Percentiles rank a stretch among this genome's conserved stretches.
Evolutionary conservation across 169 alveolate species (phyloP).

Genomic region (Cryptosporidium parvum): DNA sequence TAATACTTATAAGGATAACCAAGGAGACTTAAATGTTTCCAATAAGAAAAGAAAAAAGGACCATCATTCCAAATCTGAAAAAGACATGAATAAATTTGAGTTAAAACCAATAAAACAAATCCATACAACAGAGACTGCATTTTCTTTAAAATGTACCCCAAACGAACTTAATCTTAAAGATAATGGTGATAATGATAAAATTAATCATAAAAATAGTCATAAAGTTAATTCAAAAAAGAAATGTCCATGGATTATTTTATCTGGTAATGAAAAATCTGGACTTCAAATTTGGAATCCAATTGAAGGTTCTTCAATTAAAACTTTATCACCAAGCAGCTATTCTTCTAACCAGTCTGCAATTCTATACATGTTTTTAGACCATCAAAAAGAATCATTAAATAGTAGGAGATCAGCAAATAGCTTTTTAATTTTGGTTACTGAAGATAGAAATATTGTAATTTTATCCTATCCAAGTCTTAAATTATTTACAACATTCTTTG

Average conservation of each 20-base stretch:
- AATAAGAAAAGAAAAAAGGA: constrained; percentile 51
- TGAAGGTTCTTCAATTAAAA: neutral
- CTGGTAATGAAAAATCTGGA: constrained; percentile 71
- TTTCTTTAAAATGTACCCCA: constrained; percentile 38
- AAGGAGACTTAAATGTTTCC: neutral
- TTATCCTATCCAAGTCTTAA: constrained; percentile 33
- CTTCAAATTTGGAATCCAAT: constrained; percentile 61
- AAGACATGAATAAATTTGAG: neutral
- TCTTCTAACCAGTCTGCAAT: constrained; percentile 26
- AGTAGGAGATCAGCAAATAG: neutral
- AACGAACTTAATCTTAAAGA: constrained; percentile 8
- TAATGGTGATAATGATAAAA: neutral
- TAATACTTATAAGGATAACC: neutral
- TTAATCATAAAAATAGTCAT: neutral
- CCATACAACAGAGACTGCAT: constrained; percentile 52
- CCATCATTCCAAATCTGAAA: neutral
- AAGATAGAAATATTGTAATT: constrained; percentile 57
- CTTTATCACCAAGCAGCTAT: constrained; percentile 10
- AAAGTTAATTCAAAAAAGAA: constrained; percentile 1
- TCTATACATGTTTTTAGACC: constrained; percentile 42
- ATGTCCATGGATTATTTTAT: constrained; percentile 55
- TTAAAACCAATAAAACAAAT: constrained; percentile 70
- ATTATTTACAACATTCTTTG: constrained; percentile 42
- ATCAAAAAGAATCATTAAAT: neutral
- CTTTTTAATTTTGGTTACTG: constrained; percentile 36